A percentile compares a stretch with the other conserved stretches of the same genome.
These are phyloP conservation scores for Botrytis tulipae DNA, from an alignment of 2,329 filamentous ascomycete species.

Conservation along the genomic window DNA sequence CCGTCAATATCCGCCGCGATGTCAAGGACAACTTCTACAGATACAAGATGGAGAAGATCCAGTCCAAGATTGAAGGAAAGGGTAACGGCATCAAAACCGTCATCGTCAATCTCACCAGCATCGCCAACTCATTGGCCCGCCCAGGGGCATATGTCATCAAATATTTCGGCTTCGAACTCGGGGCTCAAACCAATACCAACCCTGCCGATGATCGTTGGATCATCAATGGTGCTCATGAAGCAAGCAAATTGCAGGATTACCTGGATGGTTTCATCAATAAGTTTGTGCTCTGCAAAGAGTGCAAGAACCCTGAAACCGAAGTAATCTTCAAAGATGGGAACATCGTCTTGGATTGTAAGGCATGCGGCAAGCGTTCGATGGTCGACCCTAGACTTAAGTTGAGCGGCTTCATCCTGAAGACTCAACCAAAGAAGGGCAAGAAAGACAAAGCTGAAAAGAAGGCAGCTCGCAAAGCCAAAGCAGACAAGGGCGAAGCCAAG, in stretches of 20 bases:
- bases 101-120: conserved; percentile 92
- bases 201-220: conserved; percentile 99
- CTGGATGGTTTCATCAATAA: conserved; percentile 98
- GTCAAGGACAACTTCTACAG: conserved; percentile 98
- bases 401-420: conserved; percentile 96
- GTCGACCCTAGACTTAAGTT: conserved; percentile 94
- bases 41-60: conserved; percentile 99
- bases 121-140: conserved; percentile 87
- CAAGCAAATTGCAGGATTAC: conserved; percentile 93
- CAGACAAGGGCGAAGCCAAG: conserved; percentile 45
- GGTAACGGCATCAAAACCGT: conserved; percentile 99
- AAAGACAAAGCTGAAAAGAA: conserved; percentile 93
- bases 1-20: conserved; percentile 98
- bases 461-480: conserved; percentile 76
- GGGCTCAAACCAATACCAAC: conserved; percentile 97
- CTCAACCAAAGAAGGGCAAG: conserved; percentile 94
- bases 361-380: conserved; percentile 88
- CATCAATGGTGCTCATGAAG: conserved; percentile 97
- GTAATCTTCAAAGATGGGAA: conserved; percentile 90
- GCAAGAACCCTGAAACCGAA: conserved; percentile 99
- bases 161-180: conserved; percentile 98
- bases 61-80: conserved; percentile 99
- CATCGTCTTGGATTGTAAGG: conserved; percentile 97
- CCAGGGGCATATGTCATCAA: conserved; percentile 97
- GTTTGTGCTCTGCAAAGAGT: conserved; percentile 99